A percentile compares a stretch with the other conserved stretches of the same genome.
These are phyloP conservation scores for Cercospora canescens DNA, from an alignment of 2,329 filamentous ascomycete genomes.

Conservation along the genomic window DNA sequence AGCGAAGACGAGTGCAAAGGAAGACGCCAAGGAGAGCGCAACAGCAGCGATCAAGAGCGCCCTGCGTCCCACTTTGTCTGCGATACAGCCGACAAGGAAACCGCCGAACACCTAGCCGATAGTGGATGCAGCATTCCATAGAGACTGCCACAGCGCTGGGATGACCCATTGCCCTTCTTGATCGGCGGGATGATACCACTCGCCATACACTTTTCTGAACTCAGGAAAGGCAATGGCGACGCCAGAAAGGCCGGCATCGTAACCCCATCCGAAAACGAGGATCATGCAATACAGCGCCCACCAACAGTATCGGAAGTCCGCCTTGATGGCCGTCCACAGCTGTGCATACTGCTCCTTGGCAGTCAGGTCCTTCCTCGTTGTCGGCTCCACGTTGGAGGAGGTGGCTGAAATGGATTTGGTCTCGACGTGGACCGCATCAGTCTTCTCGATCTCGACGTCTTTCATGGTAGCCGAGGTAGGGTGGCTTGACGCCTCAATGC, in stretches of 20 bases:
- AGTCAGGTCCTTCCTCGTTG: conserved; percentile 21
- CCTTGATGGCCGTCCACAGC: conserved; percentile 30
- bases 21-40: conserved; percentile 21
- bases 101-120: conserved; percentile 31
- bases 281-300: conserved; percentile 30
- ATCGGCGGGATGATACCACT: conserved; percentile 31
- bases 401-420: conserved; percentile 17
- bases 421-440: conserved; percentile 19
- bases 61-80: conserved; percentile 28
- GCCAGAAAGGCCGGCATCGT: conserved; percentile 40
- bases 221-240: conserved; percentile 40
- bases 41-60: conserved; percentile 26
- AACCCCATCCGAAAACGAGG: conserved; percentile 40
- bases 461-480: conserved; percentile 10
- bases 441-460: conserved; percentile 20
- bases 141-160: conserved; percentile 40
- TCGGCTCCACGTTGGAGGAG: conserved; percentile 15
- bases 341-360: conserved; percentile 29
- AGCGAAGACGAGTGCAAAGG: conserved; percentile 28
- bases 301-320: conserved; percentile 27
- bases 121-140: conserved; percentile 41
- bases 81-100: conserved; percentile 30
- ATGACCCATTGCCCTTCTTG: conserved; percentile 35
- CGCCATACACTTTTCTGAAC: conserved; percentile 38
- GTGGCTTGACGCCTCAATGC: neutral